phyloP scores from a whole-genome alignment of 805 yeast genomes.

The Monosporozyma aquatica region DNA sequence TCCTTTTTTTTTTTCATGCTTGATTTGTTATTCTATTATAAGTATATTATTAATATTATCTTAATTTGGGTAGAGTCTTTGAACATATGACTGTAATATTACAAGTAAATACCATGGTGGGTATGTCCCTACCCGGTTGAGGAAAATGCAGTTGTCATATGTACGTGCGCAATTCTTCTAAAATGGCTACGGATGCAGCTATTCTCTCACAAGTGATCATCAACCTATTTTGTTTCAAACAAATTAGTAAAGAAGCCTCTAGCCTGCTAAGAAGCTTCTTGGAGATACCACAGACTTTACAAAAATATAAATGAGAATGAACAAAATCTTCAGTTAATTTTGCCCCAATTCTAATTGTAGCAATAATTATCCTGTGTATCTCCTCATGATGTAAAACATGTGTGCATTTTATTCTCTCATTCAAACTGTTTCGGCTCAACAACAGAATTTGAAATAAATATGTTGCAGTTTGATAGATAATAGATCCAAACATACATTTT shows the following conservation, averaged over 20 bases:
- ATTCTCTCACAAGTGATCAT: constrained; percentile 13
- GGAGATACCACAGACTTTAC: constrained; percentile 38
- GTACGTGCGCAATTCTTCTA: constrained; percentile 8
- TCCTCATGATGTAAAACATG: constrained; percentile 32
- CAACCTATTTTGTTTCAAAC: constrained; percentile 12
- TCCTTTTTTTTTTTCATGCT: background rate
- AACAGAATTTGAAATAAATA: constrained; percentile 19
- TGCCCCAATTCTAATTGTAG: constrained; percentile 36
- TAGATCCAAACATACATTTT: constrained; percentile 25
- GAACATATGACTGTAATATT: background rate
- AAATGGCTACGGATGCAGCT: constrained; percentile 8
- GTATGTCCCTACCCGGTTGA: too few species aligned
- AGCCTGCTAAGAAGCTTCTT: constrained; percentile 17
- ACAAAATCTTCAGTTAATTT: constrained; percentile 37
- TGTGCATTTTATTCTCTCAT: constrained; percentile 6
- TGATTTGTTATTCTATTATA: background rate
- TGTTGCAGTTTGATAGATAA: constrained; percentile 25
- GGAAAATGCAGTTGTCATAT: too few species aligned
- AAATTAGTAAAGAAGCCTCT: constrained; percentile 12
- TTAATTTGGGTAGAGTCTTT: background rate
- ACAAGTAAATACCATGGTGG: background rate
- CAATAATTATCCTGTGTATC: constrained; percentile 37
- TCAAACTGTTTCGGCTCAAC: constrained; percentile 9
- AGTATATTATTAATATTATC: too few species aligned
- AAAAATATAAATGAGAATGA: constrained; percentile 36